Evolutionary conservation across 1,139 yeast genomes (phyloP).

Genomic region (Yamadazyma trypodendri): DNA sequence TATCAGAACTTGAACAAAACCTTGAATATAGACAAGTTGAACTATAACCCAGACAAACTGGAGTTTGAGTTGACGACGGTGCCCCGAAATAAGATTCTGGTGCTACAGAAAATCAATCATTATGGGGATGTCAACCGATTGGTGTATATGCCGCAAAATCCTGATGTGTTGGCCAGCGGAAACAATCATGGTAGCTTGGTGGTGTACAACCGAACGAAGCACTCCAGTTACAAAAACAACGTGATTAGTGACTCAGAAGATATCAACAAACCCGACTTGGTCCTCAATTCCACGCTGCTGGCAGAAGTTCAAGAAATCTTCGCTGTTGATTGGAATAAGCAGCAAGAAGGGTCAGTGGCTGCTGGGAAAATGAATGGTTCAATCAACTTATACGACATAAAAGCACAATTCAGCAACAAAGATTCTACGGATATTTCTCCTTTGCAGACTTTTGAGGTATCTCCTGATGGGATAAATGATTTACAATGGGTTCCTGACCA

Average conservation of each 20-base stretch:
- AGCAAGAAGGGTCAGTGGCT: slow-evolving; percentile 34
- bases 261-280: slow-evolving; percentile 32
- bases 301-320: slow-evolving; percentile 29
- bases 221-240: slow-evolving; percentile 38
- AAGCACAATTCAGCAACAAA: slow-evolving; percentile 17
- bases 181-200: slow-evolving; percentile 41
- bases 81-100: slow-evolving; percentile 27
- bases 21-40: slow-evolving; percentile 32
- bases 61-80: slow-evolving; percentile 40
- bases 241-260: slow-evolving; percentile 24
- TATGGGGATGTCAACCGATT: slow-evolving; percentile 45
- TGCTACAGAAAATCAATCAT: slow-evolving; percentile 42
- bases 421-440: slow-evolving; percentile 6
- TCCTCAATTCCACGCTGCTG: slow-evolving; percentile 16
- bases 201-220: slow-evolving; percentile 54
- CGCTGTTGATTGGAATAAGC: slow-evolving; percentile 47
- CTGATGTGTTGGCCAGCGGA: slow-evolving; percentile 42
- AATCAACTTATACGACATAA: slow-evolving; percentile 36
- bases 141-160: slow-evolving; percentile 45
- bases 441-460: slow-evolving; percentile 8
- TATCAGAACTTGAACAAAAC: slow-evolving; percentile 31
- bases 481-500: slow-evolving; percentile 61
- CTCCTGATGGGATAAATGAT: slow-evolving; percentile 53
- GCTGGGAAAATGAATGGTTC: slow-evolving; percentile 39
- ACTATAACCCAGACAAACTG: slow-evolving; percentile 38